phyloP scores from a whole-genome alignment of 768 basidiomycete genomes.

The Suillus variegatus region DNA sequence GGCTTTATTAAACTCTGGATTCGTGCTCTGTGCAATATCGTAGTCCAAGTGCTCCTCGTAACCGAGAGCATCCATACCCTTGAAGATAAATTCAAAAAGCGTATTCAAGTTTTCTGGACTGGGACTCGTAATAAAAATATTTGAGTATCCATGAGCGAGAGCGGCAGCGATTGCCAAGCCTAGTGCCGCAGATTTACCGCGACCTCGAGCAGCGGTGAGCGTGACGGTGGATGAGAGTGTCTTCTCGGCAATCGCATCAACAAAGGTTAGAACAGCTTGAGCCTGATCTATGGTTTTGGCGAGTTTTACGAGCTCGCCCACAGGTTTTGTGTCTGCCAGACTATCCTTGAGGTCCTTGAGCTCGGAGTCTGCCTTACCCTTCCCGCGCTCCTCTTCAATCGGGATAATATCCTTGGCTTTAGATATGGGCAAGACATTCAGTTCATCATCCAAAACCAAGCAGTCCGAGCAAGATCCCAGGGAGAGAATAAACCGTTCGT shows the following conservation, averaged over 20 bases:
- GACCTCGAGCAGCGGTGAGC: conserved; percentile 90
- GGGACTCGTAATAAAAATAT: conserved; percentile 97
- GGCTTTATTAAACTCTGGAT: conserved; percentile 91
- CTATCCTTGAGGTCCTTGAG: conserved; percentile 78
- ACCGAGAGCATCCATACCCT: conserved; percentile 90
- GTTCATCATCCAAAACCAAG: conserved; percentile 93
- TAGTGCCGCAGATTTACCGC: conserved; percentile 96
- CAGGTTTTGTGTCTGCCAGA: conserved; percentile 79
- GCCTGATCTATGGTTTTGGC: conserved; percentile 95
- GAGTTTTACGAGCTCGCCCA: conserved; percentile 87
- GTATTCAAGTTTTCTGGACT: conserved; percentile 98
- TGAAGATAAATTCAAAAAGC: conserved; percentile 97
- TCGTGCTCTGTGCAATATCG: conserved; percentile 93
- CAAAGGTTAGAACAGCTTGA: conserved; percentile 90
- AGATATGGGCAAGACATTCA: conserved; percentile 96
- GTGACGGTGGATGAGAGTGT: conserved; percentile 93
- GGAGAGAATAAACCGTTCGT: conserved; percentile 98
- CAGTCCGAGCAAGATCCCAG: conserved; percentile 92
- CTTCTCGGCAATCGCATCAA: conserved; percentile 92
- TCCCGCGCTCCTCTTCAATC: conserved; percentile 50
- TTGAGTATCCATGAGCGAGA: conserved; percentile 90
- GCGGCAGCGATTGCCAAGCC: conserved; percentile 94
- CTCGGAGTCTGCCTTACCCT: conserved; percentile 57
- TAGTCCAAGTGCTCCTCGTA: conserved; percentile 99
- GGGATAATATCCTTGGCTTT: conserved; percentile 90